phyloP scores from a whole-genome alignment of 139 green algal species.

The Monoraphidium neglectum region DNA sequence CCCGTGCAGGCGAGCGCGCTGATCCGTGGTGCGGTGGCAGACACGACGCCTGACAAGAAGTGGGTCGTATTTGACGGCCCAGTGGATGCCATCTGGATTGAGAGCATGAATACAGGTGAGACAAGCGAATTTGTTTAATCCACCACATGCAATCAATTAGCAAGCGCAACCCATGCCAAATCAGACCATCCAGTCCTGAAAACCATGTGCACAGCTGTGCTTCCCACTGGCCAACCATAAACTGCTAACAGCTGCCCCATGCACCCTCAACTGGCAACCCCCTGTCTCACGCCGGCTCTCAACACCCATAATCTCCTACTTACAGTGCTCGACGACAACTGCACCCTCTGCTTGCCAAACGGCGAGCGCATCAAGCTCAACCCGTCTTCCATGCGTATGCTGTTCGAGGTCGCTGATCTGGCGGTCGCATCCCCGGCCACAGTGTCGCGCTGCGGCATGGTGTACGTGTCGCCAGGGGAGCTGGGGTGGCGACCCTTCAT shows the following conservation, averaged over 20 bases:
- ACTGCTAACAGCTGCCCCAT: too few relatives aligned
- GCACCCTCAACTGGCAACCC: too few relatives aligned
- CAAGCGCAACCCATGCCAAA: too few relatives aligned
- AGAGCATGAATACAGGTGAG: slow-evolving; percentile 93
- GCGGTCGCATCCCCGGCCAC: slow-evolving; percentile 90
- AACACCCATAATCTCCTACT: too few relatives aligned
- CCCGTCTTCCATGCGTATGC: slow-evolving; percentile 50
- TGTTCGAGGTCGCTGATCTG: slow-evolving; percentile 78
- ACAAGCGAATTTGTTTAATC: too few relatives aligned
- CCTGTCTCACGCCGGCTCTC: too few relatives aligned
- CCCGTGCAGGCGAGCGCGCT: slow-evolving; percentile 56
- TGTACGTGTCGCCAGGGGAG: slow-evolving; percentile 84
- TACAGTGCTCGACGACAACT: slow-evolving; percentile 79
- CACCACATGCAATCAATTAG: too few relatives aligned
- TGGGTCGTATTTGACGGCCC: slow-evolving; percentile 96
- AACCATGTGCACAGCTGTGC: too few relatives aligned
- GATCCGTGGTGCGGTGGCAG: slow-evolving; percentile 70
- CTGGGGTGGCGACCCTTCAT: slow-evolving; percentile 88
- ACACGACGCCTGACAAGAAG: slow-evolving; percentile 83
- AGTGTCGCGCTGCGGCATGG: slow-evolving; percentile 90
- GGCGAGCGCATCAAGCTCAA: slow-evolving; percentile 71
- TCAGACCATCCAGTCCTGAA: too few relatives aligned
- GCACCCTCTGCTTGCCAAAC: slow-evolving; percentile 79
- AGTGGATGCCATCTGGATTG: slow-evolving; percentile 92
- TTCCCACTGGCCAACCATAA: too few relatives aligned